phyloP scores from a whole-genome alignment of 1,284 basidiomycete species.

The Flammula alnicola region DNA sequence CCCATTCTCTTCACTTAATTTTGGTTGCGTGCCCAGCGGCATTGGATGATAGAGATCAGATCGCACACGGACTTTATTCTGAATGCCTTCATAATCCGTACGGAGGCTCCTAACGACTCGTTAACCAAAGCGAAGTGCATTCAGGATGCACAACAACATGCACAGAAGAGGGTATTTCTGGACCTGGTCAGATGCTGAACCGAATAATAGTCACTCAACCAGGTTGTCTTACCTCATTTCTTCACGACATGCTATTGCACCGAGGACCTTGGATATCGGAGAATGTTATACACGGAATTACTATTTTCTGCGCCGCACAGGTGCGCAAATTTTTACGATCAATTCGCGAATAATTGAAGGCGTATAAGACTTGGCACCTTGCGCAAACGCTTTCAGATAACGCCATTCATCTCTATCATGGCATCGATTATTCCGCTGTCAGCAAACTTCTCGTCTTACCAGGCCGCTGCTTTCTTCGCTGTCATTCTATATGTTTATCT shows the following conservation, averaged over 20 bases:
- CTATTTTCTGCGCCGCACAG: not conserved
- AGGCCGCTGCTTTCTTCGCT: slow-evolving; percentile 8
- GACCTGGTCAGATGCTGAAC: not conserved
- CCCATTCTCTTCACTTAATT: too few species aligned
- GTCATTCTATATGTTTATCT: slow-evolving; percentile 14
- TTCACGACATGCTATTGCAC: not conserved
- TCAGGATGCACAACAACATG: not conserved
- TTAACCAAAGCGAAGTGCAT: not conserved
- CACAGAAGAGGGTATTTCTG: not conserved
- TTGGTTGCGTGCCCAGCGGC: too few species aligned
- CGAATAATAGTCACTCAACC: too few species aligned
- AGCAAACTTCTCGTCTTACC: not conserved
- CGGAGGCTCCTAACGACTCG: too few species aligned
- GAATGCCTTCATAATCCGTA: too few species aligned
- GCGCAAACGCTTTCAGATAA: not conserved
- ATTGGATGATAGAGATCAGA: too few species aligned
- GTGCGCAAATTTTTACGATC: not conserved
- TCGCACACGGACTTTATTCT: too few species aligned
- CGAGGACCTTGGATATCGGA: not conserved
- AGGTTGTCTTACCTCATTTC: too few species aligned
- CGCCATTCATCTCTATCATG: not conserved
- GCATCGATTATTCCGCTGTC: not conserved
- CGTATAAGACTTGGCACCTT: not conserved
- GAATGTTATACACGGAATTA: not conserved
- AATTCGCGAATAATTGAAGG: not conserved